phyloP scores from a whole-genome alignment of 179 eudicot species.

The Nepenthes alata region DNA sequence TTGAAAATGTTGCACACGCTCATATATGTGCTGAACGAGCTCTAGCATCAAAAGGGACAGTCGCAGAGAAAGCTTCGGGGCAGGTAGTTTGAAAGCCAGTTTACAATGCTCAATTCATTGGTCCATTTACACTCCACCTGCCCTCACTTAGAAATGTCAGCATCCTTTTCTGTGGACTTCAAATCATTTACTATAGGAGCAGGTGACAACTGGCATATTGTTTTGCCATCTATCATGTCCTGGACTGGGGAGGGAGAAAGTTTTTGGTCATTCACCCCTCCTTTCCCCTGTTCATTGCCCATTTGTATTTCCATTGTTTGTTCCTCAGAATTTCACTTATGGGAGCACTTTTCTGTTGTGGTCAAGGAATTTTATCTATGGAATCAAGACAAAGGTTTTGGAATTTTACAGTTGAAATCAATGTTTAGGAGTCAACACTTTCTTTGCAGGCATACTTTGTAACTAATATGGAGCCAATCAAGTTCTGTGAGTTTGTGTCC shows the following conservation, averaged over 20 bases:
- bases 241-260: too few relatives aligned
- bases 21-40: conserved; percentile 99
- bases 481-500: conserved; percentile 90
- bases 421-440: conserved; percentile 1
- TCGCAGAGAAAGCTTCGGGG: conserved; percentile 83
- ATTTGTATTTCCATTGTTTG: too few relatives aligned
- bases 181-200: too few relatives aligned
- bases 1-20: conserved; percentile 97
- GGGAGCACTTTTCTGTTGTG: background rate
- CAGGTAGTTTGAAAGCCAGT: conserved; percentile 37
- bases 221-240: too few relatives aligned
- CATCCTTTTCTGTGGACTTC: too few relatives aligned
- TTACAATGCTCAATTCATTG: background rate
- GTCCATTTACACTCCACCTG: background rate
- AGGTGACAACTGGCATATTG: too few relatives aligned
- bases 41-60: conserved; percentile 63
- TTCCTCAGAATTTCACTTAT: too few relatives aligned
- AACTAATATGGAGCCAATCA: conserved; percentile 86
- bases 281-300: too few relatives aligned
- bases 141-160: background rate
- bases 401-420: background rate
- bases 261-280: too few relatives aligned
- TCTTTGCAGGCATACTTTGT: conserved; percentile 79
- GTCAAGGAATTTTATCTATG: background rate
- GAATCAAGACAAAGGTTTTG: background rate